Base-by-base conservation (phyloP, 805 yeast genomes). In the Starmerella apis region DNA sequence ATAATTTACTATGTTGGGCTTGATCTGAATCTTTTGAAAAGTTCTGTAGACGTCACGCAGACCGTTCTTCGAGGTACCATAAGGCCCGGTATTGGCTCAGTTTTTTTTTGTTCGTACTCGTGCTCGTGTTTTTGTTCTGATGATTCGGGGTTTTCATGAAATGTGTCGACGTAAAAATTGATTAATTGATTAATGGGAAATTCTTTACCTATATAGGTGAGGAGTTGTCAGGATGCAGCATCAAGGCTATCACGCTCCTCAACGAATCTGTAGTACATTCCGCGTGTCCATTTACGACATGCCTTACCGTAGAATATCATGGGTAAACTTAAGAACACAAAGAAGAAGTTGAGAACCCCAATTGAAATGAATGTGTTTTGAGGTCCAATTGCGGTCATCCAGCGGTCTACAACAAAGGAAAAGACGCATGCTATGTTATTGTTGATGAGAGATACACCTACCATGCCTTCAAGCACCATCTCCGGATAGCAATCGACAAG, bases 361-460 rank as follows among this genome's bases (percentile, higher is more conserved):
- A 79, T 74, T 1, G 77, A 73, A 44, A 79, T 71, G 53, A 78
- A 79, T 16, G 80, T 71, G 57, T 77, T 73, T 56, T 78, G 77
- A 48, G 70, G 65, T 1, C 84, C 84, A 46, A 69, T 63, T 54
- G 73, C 69, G 3, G 58, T 63, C 31, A 78, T 67, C 79, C 82
- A 80, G 16, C 77, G 71, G 24, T 80, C 83, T 51, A 79, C 79
- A 45, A 74, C 75, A 63, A 76, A 72, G 3, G 76, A 80, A 59
- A 80, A 80, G 14, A 77, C 46, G 28, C 30, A 44, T n/a, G 55
- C 57, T 14, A 53, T 50, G 38, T 53, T 65, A 61, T 78, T 78
- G 62, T 83, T 70, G 49, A 78, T 72, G 23, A 79, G 57, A 36
- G 79, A 72, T 16, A 77, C 76, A 25, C 78, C 73, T 46, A 75